Conservation (phyloP, 2,329 filamentous ascomycete species). For the Rutstroemia sp. region DNA sequence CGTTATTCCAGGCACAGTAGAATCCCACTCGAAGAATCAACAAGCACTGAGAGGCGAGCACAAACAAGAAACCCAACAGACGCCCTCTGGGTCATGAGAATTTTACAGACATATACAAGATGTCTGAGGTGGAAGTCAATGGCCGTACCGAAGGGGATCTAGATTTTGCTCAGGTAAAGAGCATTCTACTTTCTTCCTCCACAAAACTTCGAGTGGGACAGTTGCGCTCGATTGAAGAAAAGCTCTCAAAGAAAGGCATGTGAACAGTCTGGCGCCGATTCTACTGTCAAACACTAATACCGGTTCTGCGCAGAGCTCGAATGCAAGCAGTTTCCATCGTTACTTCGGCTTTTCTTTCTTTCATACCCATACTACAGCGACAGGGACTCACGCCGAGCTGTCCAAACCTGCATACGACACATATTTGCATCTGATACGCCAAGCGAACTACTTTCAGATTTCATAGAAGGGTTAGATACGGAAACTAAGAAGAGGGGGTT, state of each 20-base stretch:
- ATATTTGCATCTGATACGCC: constrained; percentile 54
- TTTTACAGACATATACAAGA: constrained; percentile 31
- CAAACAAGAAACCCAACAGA: neutral
- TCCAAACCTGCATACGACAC: constrained; percentile 69
- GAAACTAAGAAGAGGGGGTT: constrained; percentile 74
- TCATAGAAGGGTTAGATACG: constrained; percentile 59
- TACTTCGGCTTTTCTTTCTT: constrained; percentile 72
- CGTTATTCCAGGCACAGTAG: constrained; percentile 3
- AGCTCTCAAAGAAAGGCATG: constrained; percentile 45
- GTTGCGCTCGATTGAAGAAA: constrained; percentile 50
- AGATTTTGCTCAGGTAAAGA: constrained; percentile 42
- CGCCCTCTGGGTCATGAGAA: constrained; percentile 26
- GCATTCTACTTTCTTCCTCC: constrained; percentile 54
- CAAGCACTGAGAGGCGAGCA: neutral
- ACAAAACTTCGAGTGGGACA: constrained; percentile 47
- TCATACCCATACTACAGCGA: constrained; percentile 87
- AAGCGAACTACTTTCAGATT: constrained; percentile 49
- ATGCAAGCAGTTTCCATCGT: constrained; percentile 36
- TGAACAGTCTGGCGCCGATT: constrained; percentile 15
- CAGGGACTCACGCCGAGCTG: constrained; percentile 72
- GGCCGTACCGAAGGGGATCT: constrained; percentile 38
- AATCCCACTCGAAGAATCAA: neutral
- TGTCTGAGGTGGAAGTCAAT: constrained; percentile 43
- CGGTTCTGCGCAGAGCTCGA: constrained; percentile 28
- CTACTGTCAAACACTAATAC: neutral